phyloP scores from a whole-genome alignment of 306 rosid genomes.

The Delonix regia region DNA sequence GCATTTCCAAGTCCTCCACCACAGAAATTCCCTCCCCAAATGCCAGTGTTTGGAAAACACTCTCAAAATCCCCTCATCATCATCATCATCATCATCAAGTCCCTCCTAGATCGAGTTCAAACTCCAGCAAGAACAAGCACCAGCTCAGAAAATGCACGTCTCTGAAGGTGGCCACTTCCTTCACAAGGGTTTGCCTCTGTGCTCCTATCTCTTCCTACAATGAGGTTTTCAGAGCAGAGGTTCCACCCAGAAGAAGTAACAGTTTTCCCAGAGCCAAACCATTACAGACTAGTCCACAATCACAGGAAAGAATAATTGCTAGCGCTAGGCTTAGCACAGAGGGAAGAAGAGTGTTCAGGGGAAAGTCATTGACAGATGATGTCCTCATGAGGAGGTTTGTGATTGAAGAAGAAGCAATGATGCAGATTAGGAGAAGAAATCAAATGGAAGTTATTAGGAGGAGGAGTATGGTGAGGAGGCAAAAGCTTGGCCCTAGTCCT shows the following conservation, averaged over 20 bases:
- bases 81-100: not conserved
- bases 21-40: constrained; percentile 39
- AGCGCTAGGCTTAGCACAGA: constrained; percentile 67
- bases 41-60: constrained; percentile 56
- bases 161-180: constrained; percentile 74
- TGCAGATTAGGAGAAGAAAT: constrained; percentile 85
- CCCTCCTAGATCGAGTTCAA: constrained; percentile 1
- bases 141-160: constrained; percentile 80
- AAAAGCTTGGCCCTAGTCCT: constrained; percentile 87
- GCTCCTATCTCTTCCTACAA: constrained; percentile 90
- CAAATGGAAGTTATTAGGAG: constrained; percentile 85
- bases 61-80: constrained; percentile 50
- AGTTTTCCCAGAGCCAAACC: constrained; percentile 82
- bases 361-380: constrained; percentile 88
- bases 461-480: constrained; percentile 68
- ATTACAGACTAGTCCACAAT: too few species aligned
- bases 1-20: constrained; percentile 39
- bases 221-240: constrained; percentile 70
- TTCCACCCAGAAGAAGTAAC: constrained; percentile 86
- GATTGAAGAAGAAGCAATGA: constrained; percentile 93
- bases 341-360: constrained; percentile 76
- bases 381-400: constrained; percentile 94
- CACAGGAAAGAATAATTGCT: constrained; percentile 36
- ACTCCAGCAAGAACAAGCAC: constrained; percentile 30
- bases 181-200: constrained; percentile 92